Evolutionary conservation across 768 basidiomycete species (phyloP).

Genomic region (Cystofilobasidium bisporidii): DNA sequence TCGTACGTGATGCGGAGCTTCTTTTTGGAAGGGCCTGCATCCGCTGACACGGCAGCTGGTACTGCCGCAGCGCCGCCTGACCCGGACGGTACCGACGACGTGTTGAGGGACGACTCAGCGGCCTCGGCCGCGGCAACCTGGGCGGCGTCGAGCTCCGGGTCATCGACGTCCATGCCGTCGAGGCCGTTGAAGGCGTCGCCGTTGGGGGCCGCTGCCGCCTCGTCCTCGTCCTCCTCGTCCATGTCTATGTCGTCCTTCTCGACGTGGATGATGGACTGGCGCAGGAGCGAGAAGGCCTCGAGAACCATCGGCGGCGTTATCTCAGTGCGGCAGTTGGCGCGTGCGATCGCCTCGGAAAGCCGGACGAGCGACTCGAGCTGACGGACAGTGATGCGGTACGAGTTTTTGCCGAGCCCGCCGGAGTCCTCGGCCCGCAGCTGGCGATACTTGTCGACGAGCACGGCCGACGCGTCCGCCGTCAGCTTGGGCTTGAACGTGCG

Average conservation of each 20-base stretch:
- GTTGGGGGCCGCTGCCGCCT: constrained; percentile 46
- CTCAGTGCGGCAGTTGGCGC: constrained; percentile 94
- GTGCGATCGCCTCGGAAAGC: constrained; percentile 88
- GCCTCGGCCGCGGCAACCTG: constrained; percentile 49
- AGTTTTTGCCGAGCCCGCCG: constrained; percentile 74
- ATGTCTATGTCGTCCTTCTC: constrained; percentile 98
- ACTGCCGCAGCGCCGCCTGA: constrained; percentile 32
- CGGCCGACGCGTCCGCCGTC: constrained; percentile 80
- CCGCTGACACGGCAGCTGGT: constrained; percentile 24
- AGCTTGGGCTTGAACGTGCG: constrained; percentile 98
- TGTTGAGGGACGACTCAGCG: constrained; percentile 34
- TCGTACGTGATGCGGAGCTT: constrained; percentile 93
- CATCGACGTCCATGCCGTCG: constrained; percentile 50
- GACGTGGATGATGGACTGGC: constrained; percentile 97
- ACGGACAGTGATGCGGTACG: constrained; percentile 93
- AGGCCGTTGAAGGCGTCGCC: constrained; percentile 43
- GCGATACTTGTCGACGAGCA: constrained; percentile 91
- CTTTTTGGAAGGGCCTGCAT: constrained; percentile 44
- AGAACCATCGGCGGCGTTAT: constrained; percentile 89
- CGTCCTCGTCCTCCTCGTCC: constrained; percentile 71
- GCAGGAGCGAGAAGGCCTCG: constrained; percentile 84
- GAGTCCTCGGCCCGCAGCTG: constrained; percentile 85
- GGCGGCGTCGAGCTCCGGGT: constrained; percentile 38
- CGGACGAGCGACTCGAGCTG: constrained; percentile 99
- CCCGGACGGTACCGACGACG: constrained; percentile 19